phyloP scores from a whole-genome alignment of 345 rosid species.

The Camelina hispida region DNA sequence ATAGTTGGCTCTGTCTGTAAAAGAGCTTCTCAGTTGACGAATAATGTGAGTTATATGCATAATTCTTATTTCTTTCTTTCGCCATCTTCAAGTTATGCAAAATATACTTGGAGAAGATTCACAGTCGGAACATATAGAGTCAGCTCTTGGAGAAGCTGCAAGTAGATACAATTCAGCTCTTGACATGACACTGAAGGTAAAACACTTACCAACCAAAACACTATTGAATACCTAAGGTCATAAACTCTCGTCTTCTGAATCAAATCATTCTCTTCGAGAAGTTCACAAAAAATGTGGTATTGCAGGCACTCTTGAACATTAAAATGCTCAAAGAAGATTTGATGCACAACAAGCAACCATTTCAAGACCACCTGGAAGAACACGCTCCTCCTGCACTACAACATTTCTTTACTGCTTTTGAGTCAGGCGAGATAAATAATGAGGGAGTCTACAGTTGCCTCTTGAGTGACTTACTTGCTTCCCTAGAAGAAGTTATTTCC shows the following conservation, averaged over 20 bases:
- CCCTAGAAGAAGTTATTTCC: constrained; percentile 8
- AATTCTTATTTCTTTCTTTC: constrained; percentile 20
- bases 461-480: constrained; percentile 19
- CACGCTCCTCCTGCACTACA: neutral
- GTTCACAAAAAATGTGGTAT: neutral
- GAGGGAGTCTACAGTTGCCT: constrained; percentile 24
- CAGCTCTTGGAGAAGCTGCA: constrained; percentile 15
- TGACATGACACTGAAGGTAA: constrained; percentile 39
- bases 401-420: constrained; percentile 26
- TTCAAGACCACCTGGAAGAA: neutral
- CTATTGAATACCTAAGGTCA: neutral
- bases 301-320: constrained; percentile 34
- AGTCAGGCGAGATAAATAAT: neutral
- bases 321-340: constrained; percentile 16
- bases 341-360: neutral
- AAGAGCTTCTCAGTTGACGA: neutral
- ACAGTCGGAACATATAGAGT: constrained; percentile 4
- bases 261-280: neutral
- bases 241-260: neutral
- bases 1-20: neutral
- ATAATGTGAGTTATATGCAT: constrained; percentile 1
- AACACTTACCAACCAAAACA: constrained; percentile 3
- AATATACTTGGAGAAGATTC: constrained; percentile 14
- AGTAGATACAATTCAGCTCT: constrained; percentile 28
- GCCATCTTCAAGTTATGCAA: constrained; percentile 27